These are phyloP conservation scores for Eutrema yunnanense DNA, from an alignment of 345 rosid genomes.

Conservation along the genomic window DNA sequence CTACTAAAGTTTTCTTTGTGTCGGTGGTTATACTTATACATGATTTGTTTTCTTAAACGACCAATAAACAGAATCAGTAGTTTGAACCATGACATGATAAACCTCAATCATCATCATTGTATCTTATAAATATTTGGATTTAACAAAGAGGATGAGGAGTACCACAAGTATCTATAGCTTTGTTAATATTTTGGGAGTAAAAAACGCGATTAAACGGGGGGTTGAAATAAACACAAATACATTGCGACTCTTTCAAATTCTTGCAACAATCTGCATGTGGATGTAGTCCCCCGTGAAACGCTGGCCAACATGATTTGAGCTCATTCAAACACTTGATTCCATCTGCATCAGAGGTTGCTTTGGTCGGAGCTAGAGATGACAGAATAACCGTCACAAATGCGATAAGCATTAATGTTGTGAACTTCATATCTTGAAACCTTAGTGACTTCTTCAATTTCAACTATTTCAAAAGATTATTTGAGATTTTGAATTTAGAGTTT, in stretches of 20 bases:
- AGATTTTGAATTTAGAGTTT: not conserved
- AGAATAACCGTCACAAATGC: not conserved
- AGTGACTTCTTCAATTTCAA: not conserved
- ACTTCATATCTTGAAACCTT: not conserved
- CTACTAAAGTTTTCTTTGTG: too few species aligned
- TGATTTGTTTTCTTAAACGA: too few species aligned
- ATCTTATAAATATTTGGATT: not conserved
- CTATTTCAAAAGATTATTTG: too few species aligned
- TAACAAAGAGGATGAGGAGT: constrained; percentile 40
- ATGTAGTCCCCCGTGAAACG: constrained; percentile 14
- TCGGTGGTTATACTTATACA: too few species aligned
- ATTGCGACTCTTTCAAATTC: constrained; percentile 43
- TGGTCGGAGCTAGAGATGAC: not conserved
- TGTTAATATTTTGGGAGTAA: constrained; percentile 36
- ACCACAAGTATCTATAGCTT: constrained; percentile 31
- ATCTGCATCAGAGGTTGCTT: not conserved
- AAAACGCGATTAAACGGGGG: constrained; percentile 34
- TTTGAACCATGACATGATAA: not conserved
- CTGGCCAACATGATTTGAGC: constrained; percentile 38
- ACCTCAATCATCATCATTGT: not conserved
- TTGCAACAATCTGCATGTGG: constrained; percentile 42
- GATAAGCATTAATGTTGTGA: not conserved
- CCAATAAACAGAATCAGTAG: not conserved
- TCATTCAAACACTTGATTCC: constrained; percentile 34
- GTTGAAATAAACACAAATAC: constrained; percentile 47